Evolutionary conservation across 352 stramenopile genomes (phyloP).

Genomic region (Saprolegnia diclina): DNA sequence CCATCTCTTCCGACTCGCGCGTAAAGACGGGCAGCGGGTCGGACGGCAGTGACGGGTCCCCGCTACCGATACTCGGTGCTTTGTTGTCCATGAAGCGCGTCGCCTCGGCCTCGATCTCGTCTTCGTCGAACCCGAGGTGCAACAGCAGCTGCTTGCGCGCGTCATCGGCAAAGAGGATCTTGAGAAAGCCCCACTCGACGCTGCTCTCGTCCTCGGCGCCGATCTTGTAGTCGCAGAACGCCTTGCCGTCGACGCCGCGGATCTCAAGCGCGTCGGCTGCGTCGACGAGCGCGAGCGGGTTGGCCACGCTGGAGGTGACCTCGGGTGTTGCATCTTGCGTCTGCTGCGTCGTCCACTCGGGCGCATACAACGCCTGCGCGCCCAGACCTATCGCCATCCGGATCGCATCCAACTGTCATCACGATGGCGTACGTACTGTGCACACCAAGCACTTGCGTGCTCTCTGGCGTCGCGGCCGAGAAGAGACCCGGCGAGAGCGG

Average conservation of each 20-base stretch:
- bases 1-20: conserved; percentile 84
- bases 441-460: conserved; percentile 85
- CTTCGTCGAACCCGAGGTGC: conserved; percentile 91
- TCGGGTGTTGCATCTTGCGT: conserved; percentile 4
- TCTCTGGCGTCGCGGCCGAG: conserved; percentile 93
- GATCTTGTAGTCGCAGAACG: conserved; percentile 90
- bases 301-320: not conserved
- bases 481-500: conserved; percentile 91
- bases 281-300: conserved; percentile 56
- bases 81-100: conserved; percentile 24
- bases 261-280: conserved; percentile 85
- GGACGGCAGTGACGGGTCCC: conserved; percentile 28
- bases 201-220: conserved; percentile 55
- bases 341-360: conserved; percentile 90
- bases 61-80: conserved; percentile 16
- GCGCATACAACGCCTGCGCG: conserved; percentile 37
- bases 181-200: conserved; percentile 86
- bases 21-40: conserved; percentile 70
- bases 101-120: conserved; percentile 70
- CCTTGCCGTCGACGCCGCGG: conserved; percentile 72
- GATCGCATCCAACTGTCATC: not conserved
- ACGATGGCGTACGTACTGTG: not conserved
- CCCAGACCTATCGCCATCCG: not conserved
- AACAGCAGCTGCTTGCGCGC: conserved; percentile 91
- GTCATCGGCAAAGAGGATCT: conserved; percentile 93